Percentiles rank a stretch among this genome's conserved stretches.
phyloP scores from a whole-genome alignment of 176 grass and related monocot species.

The sorghum (Sorghum bicolor) region DNA sequence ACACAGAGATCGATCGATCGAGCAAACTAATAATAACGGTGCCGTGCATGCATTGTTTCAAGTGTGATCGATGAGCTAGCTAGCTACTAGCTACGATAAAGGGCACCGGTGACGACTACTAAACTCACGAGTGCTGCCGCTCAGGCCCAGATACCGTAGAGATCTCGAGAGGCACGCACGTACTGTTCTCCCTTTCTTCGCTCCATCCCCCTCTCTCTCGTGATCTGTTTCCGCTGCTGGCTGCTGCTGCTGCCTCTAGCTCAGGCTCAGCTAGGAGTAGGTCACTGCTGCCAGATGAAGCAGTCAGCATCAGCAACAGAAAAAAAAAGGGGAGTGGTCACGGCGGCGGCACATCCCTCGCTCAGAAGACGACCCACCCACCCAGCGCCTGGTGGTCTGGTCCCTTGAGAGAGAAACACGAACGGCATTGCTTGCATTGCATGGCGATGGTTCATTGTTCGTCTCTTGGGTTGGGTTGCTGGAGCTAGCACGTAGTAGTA shows the following conservation, averaged over 20 bases:
- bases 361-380: background rate
- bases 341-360: background rate
- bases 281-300: slow-evolving; percentile 25
- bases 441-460: background rate
- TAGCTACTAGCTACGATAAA: background rate
- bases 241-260: background rate
- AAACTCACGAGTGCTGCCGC: background rate
- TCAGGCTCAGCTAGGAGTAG: background rate
- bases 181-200: background rate
- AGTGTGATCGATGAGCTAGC: background rate
- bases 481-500: too few species aligned
- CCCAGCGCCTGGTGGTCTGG: background rate
- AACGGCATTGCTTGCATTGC: background rate
- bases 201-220: slow-evolving; percentile 18
- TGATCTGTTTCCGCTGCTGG: slow-evolving; percentile 16
- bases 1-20: background rate
- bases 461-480: background rate
- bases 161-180: too few species aligned
- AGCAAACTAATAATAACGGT: background rate
- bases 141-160: background rate
- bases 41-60: background rate
- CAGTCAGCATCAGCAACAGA: background rate
- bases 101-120: background rate
- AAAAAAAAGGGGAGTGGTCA: background rate
- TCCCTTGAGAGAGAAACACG: background rate